Evolutionary conservation across 495 filamentous ascomycete genomes (phyloP), one percentile per base, ranked within the genome.

Genomic region (Xylona heveae): DNA sequence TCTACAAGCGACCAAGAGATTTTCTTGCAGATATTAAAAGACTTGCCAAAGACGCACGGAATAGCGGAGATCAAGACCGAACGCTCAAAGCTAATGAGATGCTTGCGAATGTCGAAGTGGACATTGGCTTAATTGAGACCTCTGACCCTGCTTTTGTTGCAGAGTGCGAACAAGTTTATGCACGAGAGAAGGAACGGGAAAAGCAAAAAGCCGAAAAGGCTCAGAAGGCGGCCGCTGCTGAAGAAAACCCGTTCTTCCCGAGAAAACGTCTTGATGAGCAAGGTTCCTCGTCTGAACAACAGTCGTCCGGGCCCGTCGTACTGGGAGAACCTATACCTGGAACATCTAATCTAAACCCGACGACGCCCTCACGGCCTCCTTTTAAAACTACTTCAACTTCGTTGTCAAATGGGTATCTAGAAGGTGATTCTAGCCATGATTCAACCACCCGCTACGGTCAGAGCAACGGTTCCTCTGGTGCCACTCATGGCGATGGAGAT

Each of bases 51-150:
- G 88, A 97, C 55, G 74, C 83, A 1, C 73, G 68, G 41, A 50
- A 69, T 24, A 73, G 42, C 1, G 41, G 70, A 3, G 85, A 94
- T 40, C 66, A 68, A 36, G 78, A 91, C 20, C 59, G 80, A 14
- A 61, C 68, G 10, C 49, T 92, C 33, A 82, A 83, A 38, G 82
- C 82, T 1, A 90, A 83, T 39, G 88, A 97, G 51, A 69, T 97
- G 28, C 53, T 78, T 3, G 68, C 80, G 10, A 94, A 94, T 46
- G 81, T 90, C 2, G 82, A 91, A 42, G 83, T 95, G 9, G 88
- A 94, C 48, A 68, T 93, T 37, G 58, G 62, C 9, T 63, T 62
- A 18, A 70, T 92, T 22, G 67, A 73, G 36, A 56, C 59, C 21
- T n/a, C n/a, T n/a, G 62, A 71, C 14, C 72, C 84, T 26, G 62